Evolutionary conservation across 225 moss, liverwort and hornwort species (phyloP).

Genomic region (Polytrichum commune): DNA sequence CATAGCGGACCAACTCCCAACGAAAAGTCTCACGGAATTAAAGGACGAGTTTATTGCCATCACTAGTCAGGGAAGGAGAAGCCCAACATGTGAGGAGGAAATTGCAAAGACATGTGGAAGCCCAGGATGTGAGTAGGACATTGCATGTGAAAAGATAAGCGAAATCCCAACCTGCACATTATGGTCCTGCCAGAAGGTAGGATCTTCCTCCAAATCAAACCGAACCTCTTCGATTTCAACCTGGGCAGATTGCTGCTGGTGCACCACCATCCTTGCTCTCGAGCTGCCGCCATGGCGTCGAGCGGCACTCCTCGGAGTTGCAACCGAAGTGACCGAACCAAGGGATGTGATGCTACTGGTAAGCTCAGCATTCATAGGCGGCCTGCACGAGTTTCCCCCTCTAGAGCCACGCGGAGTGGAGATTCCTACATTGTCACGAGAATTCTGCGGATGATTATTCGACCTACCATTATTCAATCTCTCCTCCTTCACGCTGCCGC

Average conservation of each 20-base stretch:
- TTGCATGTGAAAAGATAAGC: too few species aligned
- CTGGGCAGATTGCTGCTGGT: constrained; percentile 23
- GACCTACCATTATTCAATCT: constrained; percentile 16
- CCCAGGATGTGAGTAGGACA: neutral
- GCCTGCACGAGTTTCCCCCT: constrained; percentile 10
- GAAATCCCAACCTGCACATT: constrained; percentile 62
- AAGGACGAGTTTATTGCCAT: too few species aligned
- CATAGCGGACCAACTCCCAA: too few species aligned
- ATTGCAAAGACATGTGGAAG: neutral
- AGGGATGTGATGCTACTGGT: constrained; percentile 40
- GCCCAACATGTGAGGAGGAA: neutral
- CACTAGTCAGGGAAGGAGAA: neutral
- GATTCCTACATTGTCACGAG: constrained; percentile 30
- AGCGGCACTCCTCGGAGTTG: constrained; percentile 54
- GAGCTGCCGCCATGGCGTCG: constrained; percentile 43
- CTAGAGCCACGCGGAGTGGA: constrained; percentile 41
- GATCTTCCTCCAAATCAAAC: constrained; percentile 77
- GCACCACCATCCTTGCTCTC: constrained; percentile 35
- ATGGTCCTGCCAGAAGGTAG: constrained; percentile 85
- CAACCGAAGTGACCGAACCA: constrained; percentile 48
- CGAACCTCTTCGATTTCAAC: constrained; percentile 32
- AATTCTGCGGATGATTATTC: constrained; percentile 9
- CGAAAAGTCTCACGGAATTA: too few species aligned
- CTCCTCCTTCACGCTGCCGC: constrained; percentile 35
- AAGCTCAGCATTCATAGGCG: constrained; percentile 37